These are phyloP conservation scores for Lobosporangium transversale DNA, from an alignment of 192 early-diverging fungal genomes.

Conservation along the genomic window DNA sequence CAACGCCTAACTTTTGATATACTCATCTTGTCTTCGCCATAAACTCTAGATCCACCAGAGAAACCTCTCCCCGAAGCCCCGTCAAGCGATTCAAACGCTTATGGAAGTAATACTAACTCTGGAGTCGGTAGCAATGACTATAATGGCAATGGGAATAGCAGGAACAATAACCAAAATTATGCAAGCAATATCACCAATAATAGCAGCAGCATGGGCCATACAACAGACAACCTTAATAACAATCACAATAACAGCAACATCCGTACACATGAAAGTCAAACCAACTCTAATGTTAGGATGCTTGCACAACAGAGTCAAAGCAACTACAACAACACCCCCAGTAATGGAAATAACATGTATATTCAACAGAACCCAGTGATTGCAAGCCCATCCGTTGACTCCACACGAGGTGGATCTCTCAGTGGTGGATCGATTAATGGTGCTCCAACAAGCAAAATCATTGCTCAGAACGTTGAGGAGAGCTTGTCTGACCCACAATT, in stretches of 20 bases:
- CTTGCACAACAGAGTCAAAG: conserved; percentile 12
- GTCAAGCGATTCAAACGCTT: conserved; percentile 8
- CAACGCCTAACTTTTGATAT: background rate
- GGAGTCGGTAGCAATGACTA: background rate
- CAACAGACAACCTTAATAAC: background rate
- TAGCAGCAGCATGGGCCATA: background rate
- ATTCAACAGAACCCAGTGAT: conserved; percentile 38
- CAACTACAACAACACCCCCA: conserved; percentile 11
- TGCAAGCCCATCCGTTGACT: conserved; percentile 27
- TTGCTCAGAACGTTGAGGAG: conserved; percentile 32
- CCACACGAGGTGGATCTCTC: conserved; percentile 4
- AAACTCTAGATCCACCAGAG: conserved; percentile 23
- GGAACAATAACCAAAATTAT: background rate
- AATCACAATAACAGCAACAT: background rate
- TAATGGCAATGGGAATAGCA: no score
- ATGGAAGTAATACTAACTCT: background rate
- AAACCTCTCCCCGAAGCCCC: background rate
- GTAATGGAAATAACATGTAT: conserved; percentile 32
- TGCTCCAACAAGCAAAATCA: conserved; percentile 23
- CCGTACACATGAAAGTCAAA: background rate
- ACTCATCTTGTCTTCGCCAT: background rate
- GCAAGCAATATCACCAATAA: background rate
- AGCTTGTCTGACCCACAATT: conserved; percentile 44
- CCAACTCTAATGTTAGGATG: conserved; percentile 7
- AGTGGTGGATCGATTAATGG: background rate